Evolutionary conservation across 2,329 filamentous ascomycete genomes (phyloP).

Genomic region (Trichocomaceae sp.): DNA sequence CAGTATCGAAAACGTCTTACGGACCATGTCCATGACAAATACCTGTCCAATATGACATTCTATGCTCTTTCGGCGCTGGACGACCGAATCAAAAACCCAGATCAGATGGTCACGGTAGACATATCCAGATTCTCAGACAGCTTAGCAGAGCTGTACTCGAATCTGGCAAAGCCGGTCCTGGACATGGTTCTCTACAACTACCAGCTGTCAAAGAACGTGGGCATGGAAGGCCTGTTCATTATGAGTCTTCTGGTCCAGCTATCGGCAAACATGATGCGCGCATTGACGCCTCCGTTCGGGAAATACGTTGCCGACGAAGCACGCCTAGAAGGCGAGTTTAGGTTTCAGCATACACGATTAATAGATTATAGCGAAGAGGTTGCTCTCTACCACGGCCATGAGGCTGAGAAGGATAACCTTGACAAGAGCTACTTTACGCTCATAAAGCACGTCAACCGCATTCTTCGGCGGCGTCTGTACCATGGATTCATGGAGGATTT

Average conservation of each 20-base stretch:
- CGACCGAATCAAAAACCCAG: slow-evolving; percentile 96
- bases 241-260: slow-evolving; percentile 93
- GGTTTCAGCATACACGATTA: slow-evolving; percentile 86
- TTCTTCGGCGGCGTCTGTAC: slow-evolving; percentile 81
- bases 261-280: slow-evolving; percentile 87
- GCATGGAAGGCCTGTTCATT: slow-evolving; percentile 88
- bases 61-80: slow-evolving; percentile 93
- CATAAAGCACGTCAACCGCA: slow-evolving; percentile 98
- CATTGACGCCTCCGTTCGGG: slow-evolving; percentile 89
- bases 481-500: slow-evolving; percentile 99
- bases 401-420: slow-evolving; percentile 89
- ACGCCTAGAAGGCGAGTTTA: slow-evolving; percentile 87
- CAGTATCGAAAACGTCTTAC: slow-evolving; percentile 90
- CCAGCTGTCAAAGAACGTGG: slow-evolving; percentile 87
- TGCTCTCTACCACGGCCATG: slow-evolving; percentile 83
- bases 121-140: slow-evolving; percentile 95
- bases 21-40: slow-evolving; percentile 91
- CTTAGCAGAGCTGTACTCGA: slow-evolving; percentile 89
- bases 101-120: slow-evolving; percentile 94
- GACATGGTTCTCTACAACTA: slow-evolving; percentile 98
- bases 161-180: slow-evolving; percentile 85
- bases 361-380: slow-evolving; percentile 97
- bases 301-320: slow-evolving; percentile 98
- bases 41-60: slow-evolving; percentile 95
- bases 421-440: slow-evolving; percentile 99